These are phyloP conservation scores for Xylogone sp. DNA, from an alignment of 2,329 filamentous ascomycete genomes.

Conservation along the genomic window DNA sequence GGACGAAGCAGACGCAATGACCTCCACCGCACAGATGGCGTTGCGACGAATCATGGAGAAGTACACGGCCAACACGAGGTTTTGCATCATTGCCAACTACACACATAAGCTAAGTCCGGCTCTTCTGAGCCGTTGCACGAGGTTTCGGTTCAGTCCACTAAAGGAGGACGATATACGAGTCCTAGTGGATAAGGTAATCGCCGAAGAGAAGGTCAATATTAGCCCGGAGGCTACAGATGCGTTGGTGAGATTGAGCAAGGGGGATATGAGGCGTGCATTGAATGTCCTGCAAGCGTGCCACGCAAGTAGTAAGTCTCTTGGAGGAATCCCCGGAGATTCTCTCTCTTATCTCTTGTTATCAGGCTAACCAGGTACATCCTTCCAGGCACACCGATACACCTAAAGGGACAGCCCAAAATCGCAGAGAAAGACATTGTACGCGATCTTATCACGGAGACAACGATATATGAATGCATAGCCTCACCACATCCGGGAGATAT, in stretches of 20 bases:
- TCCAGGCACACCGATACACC: slow-evolving; percentile 64
- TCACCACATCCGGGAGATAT: slow-evolving; percentile 90
- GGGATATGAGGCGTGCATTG: slow-evolving; percentile 90
- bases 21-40: slow-evolving; percentile 97
- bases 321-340: not conserved
- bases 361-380: slow-evolving; percentile 5
- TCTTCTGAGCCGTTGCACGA: slow-evolving; percentile 85
- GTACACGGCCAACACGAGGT: slow-evolving; percentile 95
- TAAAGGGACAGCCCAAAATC: slow-evolving; percentile 55
- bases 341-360: not conserved
- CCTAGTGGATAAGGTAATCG: slow-evolving; percentile 84
- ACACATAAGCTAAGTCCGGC: slow-evolving; percentile 96
- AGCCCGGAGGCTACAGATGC: slow-evolving; percentile 75
- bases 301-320: slow-evolving; percentile 67
- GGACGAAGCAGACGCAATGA: slow-evolving; percentile 99
- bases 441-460: slow-evolving; percentile 85
- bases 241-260: slow-evolving; percentile 82
- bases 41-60: slow-evolving; percentile 97
- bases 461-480: slow-evolving; percentile 96
- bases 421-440: slow-evolving; percentile 64
- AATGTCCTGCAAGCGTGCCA: slow-evolving; percentile 97
- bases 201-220: slow-evolving; percentile 83
- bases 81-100: slow-evolving; percentile 99
- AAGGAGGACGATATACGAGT: slow-evolving; percentile 83
- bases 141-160: slow-evolving; percentile 91